Evolutionary conservation across 2,329 filamentous ascomycete genomes (phyloP).

Genomic region (Trichoderma harzianum): DNA sequence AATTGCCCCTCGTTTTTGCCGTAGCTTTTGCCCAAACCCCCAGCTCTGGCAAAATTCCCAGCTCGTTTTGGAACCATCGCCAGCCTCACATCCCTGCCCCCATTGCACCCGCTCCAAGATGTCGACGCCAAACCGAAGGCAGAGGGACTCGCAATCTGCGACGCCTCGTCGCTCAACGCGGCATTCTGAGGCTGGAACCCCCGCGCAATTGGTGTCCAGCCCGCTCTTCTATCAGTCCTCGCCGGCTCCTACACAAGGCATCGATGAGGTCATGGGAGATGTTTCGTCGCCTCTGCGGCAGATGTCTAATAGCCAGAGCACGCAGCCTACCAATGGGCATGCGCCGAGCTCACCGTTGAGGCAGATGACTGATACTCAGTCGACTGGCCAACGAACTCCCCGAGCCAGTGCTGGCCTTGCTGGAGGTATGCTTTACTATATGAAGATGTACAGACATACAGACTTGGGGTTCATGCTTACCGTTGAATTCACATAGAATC

Average conservation of each 20-base stretch:
- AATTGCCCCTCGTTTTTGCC: constrained; percentile 24
- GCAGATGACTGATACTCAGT: constrained; percentile 57
- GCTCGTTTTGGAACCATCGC: constrained; percentile 6
- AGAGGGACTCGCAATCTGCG: constrained; percentile 50
- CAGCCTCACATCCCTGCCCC: constrained; percentile 20
- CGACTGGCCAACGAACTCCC: constrained; percentile 63
- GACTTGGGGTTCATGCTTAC: neutral
- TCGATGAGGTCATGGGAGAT: constrained; percentile 33
- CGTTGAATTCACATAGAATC: constrained; percentile 60
- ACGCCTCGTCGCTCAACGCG: constrained; percentile 42
- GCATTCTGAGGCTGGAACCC: constrained; percentile 40
- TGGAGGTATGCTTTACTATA: constrained; percentile 53
- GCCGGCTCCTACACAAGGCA: constrained; percentile 30
- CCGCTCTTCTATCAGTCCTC: constrained; percentile 72
- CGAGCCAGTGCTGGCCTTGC: constrained; percentile 59
- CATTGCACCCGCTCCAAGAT: constrained; percentile 26
- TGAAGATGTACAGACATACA: too few species aligned
- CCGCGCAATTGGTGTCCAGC: constrained; percentile 65
- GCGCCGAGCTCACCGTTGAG: constrained; percentile 58
- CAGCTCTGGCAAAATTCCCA: neutral
- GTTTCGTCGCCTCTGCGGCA: constrained; percentile 55
- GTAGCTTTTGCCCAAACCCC: constrained; percentile 18
- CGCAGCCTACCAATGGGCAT: constrained; percentile 30
- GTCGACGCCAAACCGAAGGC: constrained; percentile 47
- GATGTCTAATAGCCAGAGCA: constrained; percentile 56